Evolutionary conservation across 495 filamentous ascomycete species (phyloP).

Genomic region (Xylaria flabelliformis): DNA sequence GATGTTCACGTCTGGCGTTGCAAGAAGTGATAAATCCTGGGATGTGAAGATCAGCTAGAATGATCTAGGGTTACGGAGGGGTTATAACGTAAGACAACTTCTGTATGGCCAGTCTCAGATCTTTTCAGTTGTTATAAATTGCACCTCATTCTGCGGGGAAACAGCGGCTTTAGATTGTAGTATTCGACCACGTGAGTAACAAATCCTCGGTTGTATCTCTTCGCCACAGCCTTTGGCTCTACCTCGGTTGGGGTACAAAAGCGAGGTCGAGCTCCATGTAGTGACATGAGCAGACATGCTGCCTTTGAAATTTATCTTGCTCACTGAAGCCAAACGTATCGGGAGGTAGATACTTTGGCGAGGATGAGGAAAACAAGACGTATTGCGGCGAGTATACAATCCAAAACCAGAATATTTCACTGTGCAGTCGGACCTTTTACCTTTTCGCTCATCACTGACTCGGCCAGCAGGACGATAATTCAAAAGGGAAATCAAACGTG

Average conservation of each 20-base stretch:
- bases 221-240: constrained; percentile 57
- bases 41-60: constrained; percentile 14
- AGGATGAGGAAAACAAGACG: constrained; percentile 26
- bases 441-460: constrained; percentile 65
- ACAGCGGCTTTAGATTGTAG: constrained; percentile 45
- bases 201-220: constrained; percentile 37
- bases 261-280: constrained; percentile 46
- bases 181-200: constrained; percentile 24
- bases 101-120: constrained; percentile 54
- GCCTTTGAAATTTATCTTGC: constrained; percentile 40
- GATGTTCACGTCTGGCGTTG: constrained; percentile 4
- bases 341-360: constrained; percentile 31
- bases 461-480: constrained; percentile 11
- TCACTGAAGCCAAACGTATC: constrained; percentile 26
- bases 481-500: background rate
- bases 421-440: constrained; percentile 69
- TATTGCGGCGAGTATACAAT: constrained; percentile 31
- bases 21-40: constrained; percentile 16
- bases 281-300: constrained; percentile 30
- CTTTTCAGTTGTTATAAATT: constrained; percentile 58
- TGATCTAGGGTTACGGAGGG: background rate
- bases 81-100: constrained; percentile 11
- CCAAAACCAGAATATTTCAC: constrained; percentile 48
- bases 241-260: constrained; percentile 37
- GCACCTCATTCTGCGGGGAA: constrained; percentile 51